These are phyloP conservation scores for Tylopilus sp. DNA, from an alignment of 1,284 basidiomycete genomes.

Conservation along the genomic window DNA sequence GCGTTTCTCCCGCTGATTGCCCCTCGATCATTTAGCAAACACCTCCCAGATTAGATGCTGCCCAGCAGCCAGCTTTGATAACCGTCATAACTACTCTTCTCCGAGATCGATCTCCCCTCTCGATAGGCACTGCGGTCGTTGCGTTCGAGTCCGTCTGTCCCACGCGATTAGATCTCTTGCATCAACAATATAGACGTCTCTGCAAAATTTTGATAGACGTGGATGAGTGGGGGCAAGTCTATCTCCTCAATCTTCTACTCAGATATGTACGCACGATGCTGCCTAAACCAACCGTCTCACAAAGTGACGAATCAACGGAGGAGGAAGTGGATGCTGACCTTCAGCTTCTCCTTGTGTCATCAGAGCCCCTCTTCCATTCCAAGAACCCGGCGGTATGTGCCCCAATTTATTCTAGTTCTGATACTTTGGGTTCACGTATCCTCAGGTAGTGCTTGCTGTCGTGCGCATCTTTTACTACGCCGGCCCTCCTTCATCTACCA, in stretches of 20 bases:
- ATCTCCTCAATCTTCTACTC: slow-evolving; percentile 73
- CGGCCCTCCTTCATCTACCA: slow-evolving; percentile 53
- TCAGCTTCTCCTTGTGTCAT: slow-evolving; percentile 68
- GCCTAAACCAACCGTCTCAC: slow-evolving; percentile 54
- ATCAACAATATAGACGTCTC: slow-evolving; percentile 83
- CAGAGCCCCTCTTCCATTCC: slow-evolving; percentile 77
- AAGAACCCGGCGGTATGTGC: slow-evolving; percentile 76
- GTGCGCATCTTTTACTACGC: slow-evolving; percentile 73
- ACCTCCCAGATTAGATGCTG: slow-evolving; percentile 63
- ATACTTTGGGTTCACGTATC: not conserved
- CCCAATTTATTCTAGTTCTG: not conserved
- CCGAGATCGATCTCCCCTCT: slow-evolving; percentile 81
- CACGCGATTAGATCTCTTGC: slow-evolving; percentile 80
- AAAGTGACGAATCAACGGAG: slow-evolving; percentile 26
- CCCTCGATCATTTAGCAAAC: not conserved
- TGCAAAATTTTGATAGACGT: slow-evolving; percentile 85
- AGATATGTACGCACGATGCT: slow-evolving; percentile 87
- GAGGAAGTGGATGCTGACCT: slow-evolving; percentile 72
- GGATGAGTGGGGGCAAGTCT: slow-evolving; percentile 95
- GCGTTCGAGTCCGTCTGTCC: slow-evolving; percentile 86
- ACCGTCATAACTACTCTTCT: slow-evolving; percentile 74
- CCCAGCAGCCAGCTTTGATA: slow-evolving; percentile 70
- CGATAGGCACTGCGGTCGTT: slow-evolving; percentile 81
- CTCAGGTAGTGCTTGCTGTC: slow-evolving; percentile 74
- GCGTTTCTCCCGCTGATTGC: slow-evolving; percentile 26